Percentiles rank a stretch among this genome's conserved stretches.
Evolutionary conservation across 208 protist genomes (phyloP).

Genomic region (Crithidia acanthocephali): DNA sequence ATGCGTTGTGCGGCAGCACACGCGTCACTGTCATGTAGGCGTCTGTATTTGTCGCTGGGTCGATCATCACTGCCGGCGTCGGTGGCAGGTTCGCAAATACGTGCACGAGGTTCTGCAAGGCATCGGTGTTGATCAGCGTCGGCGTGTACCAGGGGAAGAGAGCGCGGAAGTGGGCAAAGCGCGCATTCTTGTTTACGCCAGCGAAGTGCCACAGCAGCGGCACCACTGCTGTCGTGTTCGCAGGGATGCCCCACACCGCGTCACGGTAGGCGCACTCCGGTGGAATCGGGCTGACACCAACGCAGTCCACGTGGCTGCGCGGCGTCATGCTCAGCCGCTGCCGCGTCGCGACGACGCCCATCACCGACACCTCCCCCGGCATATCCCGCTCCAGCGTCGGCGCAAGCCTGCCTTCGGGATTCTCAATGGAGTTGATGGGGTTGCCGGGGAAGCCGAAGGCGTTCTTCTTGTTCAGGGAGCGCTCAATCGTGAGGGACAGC

Average conservation of each 20-base stretch:
- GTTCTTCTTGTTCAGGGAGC: not conserved
- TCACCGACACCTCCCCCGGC: not conserved
- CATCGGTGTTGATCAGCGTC: not conserved
- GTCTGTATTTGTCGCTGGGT: not conserved
- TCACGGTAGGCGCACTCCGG: constrained; percentile 1
- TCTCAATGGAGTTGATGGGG: not conserved
- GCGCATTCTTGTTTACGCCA: not conserved
- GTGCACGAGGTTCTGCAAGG: not conserved
- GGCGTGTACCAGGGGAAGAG: constrained; percentile 11
- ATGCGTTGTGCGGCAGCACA: not conserved
- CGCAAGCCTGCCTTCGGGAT: not conserved
- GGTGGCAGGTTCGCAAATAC: not conserved
- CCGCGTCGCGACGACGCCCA: not conserved
- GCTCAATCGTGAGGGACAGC: not conserved
- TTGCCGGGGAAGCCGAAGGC: not conserved
- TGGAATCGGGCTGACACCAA: not conserved
- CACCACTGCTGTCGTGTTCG: not conserved
- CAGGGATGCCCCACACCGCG: constrained; percentile 1
- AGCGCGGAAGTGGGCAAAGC: not conserved
- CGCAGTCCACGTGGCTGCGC: not conserved
- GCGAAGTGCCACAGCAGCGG: constrained; percentile 12
- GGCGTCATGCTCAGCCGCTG: not conserved
- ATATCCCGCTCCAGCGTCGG: not conserved
- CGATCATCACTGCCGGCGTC: not conserved
- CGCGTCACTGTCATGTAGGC: not conserved